phyloP scores from a whole-genome alignment of 108 stramenopile species.

The Discostella stelligeroides region DNA sequence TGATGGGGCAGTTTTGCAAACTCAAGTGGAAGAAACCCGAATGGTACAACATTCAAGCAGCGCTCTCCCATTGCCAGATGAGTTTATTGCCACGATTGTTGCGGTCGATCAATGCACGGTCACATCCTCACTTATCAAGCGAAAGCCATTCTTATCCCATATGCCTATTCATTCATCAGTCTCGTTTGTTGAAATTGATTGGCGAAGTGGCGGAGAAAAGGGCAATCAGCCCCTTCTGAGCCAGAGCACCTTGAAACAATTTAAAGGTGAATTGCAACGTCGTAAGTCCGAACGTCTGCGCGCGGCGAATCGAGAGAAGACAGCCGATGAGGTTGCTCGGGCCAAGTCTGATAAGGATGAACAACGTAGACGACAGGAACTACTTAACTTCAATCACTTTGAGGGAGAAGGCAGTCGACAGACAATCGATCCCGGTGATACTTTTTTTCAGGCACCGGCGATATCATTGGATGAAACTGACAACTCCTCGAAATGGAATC shows the following conservation, averaged over 20 bases:
- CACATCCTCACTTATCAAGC: constrained; percentile 64
- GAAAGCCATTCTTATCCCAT: constrained; percentile 77
- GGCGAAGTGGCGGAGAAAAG: constrained; percentile 32
- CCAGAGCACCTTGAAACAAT: constrained; percentile 55
- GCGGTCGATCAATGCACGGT: constrained; percentile 61
- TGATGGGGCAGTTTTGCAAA: constrained; percentile 7
- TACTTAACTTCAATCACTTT: constrained; percentile 34
- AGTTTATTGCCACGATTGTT: constrained; percentile 59
- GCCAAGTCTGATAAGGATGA: constrained; percentile 46
- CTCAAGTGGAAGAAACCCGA: too few relatives aligned
- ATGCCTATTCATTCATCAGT: constrained; percentile 64
- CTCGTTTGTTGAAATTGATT: constrained; percentile 72
- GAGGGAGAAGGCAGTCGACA: constrained; percentile 37
- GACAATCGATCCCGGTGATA: constrained; percentile 66
- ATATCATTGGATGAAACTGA: constrained; percentile 11
- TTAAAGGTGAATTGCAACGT: constrained; percentile 66
- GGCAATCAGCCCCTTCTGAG: constrained; percentile 55
- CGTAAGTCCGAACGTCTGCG: constrained; percentile 59
- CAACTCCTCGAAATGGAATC: constrained; percentile 5
- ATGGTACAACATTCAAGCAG: too few relatives aligned
- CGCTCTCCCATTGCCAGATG: constrained; percentile 67
- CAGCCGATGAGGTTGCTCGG: constrained; percentile 47
- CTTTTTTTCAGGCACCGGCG: constrained; percentile 56
- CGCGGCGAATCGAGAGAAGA: constrained; percentile 57
- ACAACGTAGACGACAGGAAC: constrained; percentile 44